A percentile compares a stretch with the other conserved stretches of the same genome.
phyloP scores from a whole-genome alignment of 129 eudicot genomes.

The Apium graveolens region DNA sequence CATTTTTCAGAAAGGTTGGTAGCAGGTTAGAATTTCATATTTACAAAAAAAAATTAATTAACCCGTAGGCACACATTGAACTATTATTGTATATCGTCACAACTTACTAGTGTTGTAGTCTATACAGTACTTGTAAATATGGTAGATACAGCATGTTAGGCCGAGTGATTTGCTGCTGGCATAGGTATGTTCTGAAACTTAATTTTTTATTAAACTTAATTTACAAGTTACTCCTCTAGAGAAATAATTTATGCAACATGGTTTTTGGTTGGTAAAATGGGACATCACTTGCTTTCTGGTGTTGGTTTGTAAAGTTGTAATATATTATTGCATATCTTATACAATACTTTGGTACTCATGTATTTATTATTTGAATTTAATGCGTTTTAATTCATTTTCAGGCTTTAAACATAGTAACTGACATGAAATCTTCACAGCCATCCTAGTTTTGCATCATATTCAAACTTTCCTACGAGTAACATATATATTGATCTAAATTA shows the following conservation, averaged over 20 bases:
- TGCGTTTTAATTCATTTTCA: neutral
- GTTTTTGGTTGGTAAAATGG: neutral
- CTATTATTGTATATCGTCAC: neutral
- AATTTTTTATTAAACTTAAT: neutral
- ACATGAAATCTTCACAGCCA: neutral
- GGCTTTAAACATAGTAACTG: neutral
- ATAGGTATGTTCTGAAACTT: neutral
- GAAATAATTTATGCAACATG: neutral
- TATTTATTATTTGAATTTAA: neutral
- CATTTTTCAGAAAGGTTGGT: conserved; percentile 9
- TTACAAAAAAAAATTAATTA: conserved; percentile 1
- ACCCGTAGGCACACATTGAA: neutral
- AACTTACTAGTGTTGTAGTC: neutral
- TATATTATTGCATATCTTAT: neutral
- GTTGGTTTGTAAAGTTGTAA: neutral
- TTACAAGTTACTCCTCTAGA: neutral
- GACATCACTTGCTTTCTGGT: neutral
- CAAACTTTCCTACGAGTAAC: neutral
- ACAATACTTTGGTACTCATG: neutral
- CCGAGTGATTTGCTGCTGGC: neutral
- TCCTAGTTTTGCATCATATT: neutral
- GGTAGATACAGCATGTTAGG: neutral
- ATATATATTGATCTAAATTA: neutral
- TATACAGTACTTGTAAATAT: conserved; percentile 2
- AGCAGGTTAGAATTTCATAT: conserved; percentile 4